A percentile compares a stretch with the other conserved stretches of the same genome.
phyloP scores from a whole-genome alignment of 2,329 filamentous ascomycete genomes.

The Phaeosphaeria sp. region DNA sequence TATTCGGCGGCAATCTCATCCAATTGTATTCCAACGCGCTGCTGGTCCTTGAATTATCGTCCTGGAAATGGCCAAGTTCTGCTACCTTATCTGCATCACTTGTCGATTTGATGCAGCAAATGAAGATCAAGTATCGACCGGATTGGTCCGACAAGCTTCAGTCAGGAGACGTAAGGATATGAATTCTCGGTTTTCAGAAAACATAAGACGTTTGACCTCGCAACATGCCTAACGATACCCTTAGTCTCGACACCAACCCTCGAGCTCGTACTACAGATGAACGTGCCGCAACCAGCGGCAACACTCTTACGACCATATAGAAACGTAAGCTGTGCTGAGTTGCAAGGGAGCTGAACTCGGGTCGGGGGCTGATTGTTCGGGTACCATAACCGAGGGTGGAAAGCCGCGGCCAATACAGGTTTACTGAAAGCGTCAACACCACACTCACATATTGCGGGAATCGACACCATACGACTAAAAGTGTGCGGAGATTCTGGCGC shows the following conservation, averaged over 20 bases:
- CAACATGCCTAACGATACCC: constrained; percentile 7
- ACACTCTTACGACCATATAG: no score
- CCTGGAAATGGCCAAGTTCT: constrained; percentile 45
- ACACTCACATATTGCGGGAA: background rate
- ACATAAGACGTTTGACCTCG: constrained; percentile 1
- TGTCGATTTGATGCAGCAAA: constrained; percentile 39
- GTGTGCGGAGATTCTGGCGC: no score
- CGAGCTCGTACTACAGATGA: background rate
- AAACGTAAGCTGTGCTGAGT: no score
- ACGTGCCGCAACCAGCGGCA: background rate
- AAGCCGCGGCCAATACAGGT: background rate
- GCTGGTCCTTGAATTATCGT: constrained; percentile 41
- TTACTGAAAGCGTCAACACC: background rate
- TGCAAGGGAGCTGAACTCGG: background rate
- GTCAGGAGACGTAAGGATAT: constrained; percentile 37
- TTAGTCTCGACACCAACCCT: constrained; percentile 7
- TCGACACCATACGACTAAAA: background rate
- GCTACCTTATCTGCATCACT: constrained; percentile 35
- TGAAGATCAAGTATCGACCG: constrained; percentile 37
- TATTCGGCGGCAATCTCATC: constrained; percentile 40
- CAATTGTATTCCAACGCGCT: constrained; percentile 45
- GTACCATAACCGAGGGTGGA: background rate
- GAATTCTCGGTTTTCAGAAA: constrained; percentile 11
- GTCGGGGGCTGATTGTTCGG: background rate
- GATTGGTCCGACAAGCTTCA: constrained; percentile 36